Percentiles rank a stretch among this genome's conserved stretches.
Evolutionary conservation across 2,329 filamentous ascomycete species (phyloP).

Genomic region (Daldinia sp.): DNA sequence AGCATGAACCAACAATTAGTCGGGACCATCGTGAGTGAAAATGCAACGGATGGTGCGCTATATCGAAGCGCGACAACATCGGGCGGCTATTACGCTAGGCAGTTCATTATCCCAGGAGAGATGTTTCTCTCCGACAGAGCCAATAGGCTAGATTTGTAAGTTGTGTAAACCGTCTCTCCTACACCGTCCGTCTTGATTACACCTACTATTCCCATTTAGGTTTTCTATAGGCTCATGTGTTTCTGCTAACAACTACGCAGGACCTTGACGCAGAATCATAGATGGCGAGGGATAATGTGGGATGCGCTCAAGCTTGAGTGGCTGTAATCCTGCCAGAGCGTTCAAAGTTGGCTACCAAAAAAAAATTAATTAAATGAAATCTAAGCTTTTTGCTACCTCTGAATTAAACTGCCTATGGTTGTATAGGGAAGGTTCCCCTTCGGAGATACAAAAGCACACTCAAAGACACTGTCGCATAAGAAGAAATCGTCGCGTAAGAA

Average conservation of each 20-base stretch:
- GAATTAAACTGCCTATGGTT: too few species aligned
- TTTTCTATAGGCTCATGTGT: neutral
- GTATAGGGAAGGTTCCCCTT: neutral
- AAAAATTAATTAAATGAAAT: too few species aligned
- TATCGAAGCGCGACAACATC: conserved; percentile 9
- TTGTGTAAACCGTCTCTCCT: neutral
- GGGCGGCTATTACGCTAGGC: conserved; percentile 7
- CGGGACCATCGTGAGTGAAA: conserved; percentile 1
- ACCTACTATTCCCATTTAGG: neutral
- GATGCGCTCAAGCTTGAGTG: conserved; percentile 8
- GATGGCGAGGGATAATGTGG: conserved; percentile 13
- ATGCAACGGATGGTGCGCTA: conserved; percentile 3
- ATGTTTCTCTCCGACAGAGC: conserved; percentile 6
- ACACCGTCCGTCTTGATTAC: neutral
- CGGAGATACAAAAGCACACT: neutral
- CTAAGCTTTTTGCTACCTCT: too few species aligned
- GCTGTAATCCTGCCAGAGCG: neutral
- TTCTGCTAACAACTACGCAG: neutral
- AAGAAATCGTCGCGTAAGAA: neutral
- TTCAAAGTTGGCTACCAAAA: too few species aligned
- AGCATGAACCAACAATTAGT: conserved; percentile 12
- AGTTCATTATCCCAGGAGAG: conserved; percentile 6
- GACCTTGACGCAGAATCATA: conserved; percentile 7
- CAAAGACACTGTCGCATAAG: neutral
- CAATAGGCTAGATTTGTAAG: conserved; percentile 12